These are phyloP conservation scores for Pythium rishiriense DNA, from an alignment of 352 stramenopile genomes.

Conservation along the genomic window DNA sequence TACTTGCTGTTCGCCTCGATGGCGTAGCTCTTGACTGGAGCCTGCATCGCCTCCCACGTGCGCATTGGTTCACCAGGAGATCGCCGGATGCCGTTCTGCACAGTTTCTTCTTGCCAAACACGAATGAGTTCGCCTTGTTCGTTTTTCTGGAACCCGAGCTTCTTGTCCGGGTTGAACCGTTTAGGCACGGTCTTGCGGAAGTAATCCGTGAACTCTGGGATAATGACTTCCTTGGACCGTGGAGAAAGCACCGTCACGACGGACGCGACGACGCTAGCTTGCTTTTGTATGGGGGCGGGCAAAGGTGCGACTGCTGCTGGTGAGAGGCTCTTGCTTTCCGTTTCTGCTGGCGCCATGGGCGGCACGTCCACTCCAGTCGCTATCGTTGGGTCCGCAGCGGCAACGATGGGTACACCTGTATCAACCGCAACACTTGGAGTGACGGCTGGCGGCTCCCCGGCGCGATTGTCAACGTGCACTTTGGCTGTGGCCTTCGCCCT, in stretches of 20 bases:
- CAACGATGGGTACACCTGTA: background rate
- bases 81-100: constrained; percentile 45
- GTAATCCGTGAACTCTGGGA: constrained; percentile 68
- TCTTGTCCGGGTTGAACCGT: constrained; percentile 43
- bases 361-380: background rate
- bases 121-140: constrained; percentile 52
- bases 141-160: constrained; percentile 59
- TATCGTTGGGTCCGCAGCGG: background rate
- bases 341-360: background rate
- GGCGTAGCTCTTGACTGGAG: constrained; percentile 63
- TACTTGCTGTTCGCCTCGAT: constrained; percentile 74
- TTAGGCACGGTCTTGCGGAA: constrained; percentile 57
- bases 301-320: background rate
- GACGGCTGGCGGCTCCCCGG: too few species aligned
- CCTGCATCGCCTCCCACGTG: constrained; percentile 68
- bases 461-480: constrained; percentile 8
- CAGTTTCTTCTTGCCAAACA: constrained; percentile 55
- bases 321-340: background rate
- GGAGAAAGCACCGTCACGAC: background rate
- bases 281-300: background rate
- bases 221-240: background rate
- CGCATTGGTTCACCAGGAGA: constrained; percentile 42
- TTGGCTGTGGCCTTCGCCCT: constrained; percentile 5
- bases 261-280: background rate
- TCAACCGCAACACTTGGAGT: background rate